Conservation (phyloP, 192 early-diverging fungal species). For the Podila epigama region DNA sequence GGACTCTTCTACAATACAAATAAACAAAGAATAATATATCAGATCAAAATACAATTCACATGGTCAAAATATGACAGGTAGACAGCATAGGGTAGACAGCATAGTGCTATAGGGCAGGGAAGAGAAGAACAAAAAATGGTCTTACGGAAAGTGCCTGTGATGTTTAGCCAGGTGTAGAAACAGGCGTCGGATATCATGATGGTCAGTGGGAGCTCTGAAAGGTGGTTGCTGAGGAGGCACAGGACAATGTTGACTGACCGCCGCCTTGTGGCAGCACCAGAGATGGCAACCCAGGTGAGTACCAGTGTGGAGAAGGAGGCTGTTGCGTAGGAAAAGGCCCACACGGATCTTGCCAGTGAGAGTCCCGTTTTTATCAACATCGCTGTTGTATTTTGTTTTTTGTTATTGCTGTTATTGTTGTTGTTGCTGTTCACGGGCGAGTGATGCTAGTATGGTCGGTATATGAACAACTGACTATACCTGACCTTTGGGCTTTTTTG, state of each 20-base stretch:
- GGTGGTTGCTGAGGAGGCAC: constrained; percentile 25
- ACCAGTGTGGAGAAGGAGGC: constrained; percentile 26
- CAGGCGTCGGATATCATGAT: constrained; percentile 34
- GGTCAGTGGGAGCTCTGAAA: constrained; percentile 30
- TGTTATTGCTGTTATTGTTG: not conserved
- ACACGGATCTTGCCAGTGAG: constrained; percentile 32
- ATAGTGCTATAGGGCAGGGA: not conserved
- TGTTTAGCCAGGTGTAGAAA: constrained; percentile 41
- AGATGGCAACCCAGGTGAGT: constrained; percentile 33
- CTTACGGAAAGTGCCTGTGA: constrained; percentile 47
- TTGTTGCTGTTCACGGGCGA: not conserved
- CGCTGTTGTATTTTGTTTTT: no score
- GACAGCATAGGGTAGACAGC: no score
- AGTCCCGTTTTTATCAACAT: constrained; percentile 10
- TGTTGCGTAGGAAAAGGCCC: constrained; percentile 34
- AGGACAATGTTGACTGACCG: constrained; percentile 26
- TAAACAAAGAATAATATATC: not conserved
- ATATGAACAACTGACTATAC: not conserved
- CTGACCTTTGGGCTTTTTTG: not conserved
- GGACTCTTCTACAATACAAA: constrained; percentile 27
- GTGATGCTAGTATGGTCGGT: not conserved
- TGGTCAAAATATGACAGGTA: no score
- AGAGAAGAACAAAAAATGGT: not conserved
- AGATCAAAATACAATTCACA: not conserved
- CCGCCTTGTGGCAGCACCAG: constrained; percentile 22